A percentile compares a stretch with the other conserved stretches of the same genome.
Conservation (phyloP, 2,329 filamentous ascomycete genomes). For the Celoporthe dispersa region DNA sequence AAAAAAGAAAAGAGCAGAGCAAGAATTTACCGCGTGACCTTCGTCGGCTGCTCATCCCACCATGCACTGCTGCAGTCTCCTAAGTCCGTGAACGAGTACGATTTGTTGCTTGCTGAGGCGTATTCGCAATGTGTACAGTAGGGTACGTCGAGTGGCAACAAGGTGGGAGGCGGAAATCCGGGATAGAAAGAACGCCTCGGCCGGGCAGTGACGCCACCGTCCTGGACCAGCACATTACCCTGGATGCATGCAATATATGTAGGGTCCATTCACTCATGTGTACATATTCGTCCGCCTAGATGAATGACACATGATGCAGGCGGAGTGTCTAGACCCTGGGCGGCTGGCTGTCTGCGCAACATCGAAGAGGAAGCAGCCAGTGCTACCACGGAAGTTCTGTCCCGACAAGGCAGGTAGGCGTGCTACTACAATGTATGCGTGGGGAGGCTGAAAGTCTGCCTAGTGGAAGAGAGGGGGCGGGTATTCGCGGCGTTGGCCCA, state of each 20-base stretch:
- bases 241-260: background rate
- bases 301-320: background rate
- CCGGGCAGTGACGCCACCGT: background rate
- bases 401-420: constrained; percentile 1
- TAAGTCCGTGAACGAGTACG: background rate
- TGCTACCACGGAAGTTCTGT: background rate
- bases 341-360: background rate
- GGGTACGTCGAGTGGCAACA: background rate
- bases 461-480: background rate
- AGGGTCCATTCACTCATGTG: background rate
- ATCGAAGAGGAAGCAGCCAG: background rate
- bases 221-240: background rate
- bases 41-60: background rate
- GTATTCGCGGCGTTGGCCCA: background rate
- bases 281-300: background rate
- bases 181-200: background rate
- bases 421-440: background rate
- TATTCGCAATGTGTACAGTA: background rate
- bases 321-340: background rate
- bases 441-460: background rate
- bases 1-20: background rate
- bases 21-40: background rate
- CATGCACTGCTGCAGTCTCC: background rate
- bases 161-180: background rate
- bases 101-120: background rate